These are phyloP conservation scores for Byssochlamys sp. DNA, from an alignment of 2,329 filamentous ascomycete genomes.

Conservation along the genomic window DNA sequence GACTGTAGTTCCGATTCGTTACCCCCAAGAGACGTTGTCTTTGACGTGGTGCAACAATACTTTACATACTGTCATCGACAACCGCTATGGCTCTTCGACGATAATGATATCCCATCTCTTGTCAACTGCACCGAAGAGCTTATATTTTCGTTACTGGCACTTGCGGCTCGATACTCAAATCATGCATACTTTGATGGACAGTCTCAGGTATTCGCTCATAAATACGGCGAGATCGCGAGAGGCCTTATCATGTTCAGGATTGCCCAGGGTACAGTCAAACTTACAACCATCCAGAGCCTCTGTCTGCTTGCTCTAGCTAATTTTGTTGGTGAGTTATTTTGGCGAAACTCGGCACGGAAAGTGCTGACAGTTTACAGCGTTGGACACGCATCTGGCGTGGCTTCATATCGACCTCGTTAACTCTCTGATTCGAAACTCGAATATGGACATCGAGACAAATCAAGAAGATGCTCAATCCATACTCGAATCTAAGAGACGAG, in stretches of 20 bases:
- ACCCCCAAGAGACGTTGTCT: constrained; percentile 5
- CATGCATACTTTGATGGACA: constrained; percentile 6
- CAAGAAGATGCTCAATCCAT: background rate
- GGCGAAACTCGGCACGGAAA: background rate
- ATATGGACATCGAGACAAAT: constrained; percentile 2
- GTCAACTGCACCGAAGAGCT: constrained; percentile 9
- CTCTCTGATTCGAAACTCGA: constrained; percentile 3
- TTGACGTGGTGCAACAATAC: constrained; percentile 8
- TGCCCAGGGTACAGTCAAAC: constrained; percentile 8
- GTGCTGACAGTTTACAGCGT: background rate
- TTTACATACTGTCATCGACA: constrained; percentile 16
- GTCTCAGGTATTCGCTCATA: constrained; percentile 5
- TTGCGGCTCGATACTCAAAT: constrained; percentile 11
- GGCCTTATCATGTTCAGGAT: constrained; percentile 13
- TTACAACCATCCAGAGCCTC: constrained; percentile 15
- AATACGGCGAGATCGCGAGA: constrained; percentile 10
- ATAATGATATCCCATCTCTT: constrained; percentile 7
- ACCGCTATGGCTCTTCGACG: constrained; percentile 16
- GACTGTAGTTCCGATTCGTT: background rate
- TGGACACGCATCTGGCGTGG: constrained; percentile 6
- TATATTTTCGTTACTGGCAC: constrained; percentile 9
- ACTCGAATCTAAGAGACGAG: constrained; percentile 4
- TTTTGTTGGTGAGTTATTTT: constrained; percentile 8
- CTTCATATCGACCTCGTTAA: constrained; percentile 6
- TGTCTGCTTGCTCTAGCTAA: constrained; percentile 13